These are phyloP conservation scores for Trametes pubescens DNA, from an alignment of 1,284 basidiomycete genomes.

Conservation along the genomic window DNA sequence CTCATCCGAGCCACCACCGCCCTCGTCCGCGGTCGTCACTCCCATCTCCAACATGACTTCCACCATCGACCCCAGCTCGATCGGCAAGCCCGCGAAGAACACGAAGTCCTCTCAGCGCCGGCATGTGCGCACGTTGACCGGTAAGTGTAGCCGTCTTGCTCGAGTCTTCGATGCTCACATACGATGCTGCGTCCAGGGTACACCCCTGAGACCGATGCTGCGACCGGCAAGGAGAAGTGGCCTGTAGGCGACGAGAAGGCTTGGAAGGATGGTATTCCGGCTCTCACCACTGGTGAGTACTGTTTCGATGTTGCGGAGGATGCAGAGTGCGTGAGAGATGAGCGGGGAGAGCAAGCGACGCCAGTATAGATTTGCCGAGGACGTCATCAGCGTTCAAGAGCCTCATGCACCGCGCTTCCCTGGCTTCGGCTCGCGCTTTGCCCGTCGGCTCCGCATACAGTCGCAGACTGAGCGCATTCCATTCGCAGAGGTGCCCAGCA, in stretches of 20 bases:
- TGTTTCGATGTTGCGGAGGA: not conserved
- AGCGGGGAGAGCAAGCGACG: slow-evolving; percentile 1
- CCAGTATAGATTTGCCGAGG: slow-evolving; percentile 11
- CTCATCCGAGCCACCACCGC: not conserved
- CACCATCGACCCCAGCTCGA: slow-evolving; percentile 68
- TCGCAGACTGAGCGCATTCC: not conserved
- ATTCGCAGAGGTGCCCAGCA: slow-evolving; percentile 63
- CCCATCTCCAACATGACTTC: slow-evolving; percentile 50
- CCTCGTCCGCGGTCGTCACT: slow-evolving; percentile 10
- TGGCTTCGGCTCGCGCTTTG: not conserved
- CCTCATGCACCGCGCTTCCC: slow-evolving; percentile 22
- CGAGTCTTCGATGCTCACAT: slow-evolving; percentile 3
- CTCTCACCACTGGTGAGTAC: slow-evolving; percentile 62
- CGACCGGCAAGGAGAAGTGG: slow-evolving; percentile 81
- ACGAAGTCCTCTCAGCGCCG: slow-evolving; percentile 50
- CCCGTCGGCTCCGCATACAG: no score
- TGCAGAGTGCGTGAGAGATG: not conserved
- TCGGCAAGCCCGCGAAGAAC: slow-evolving; percentile 61
- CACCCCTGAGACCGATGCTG: slow-evolving; percentile 74
- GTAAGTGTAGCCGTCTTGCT: slow-evolving; percentile 45
- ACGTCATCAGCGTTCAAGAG: slow-evolving; percentile 28
- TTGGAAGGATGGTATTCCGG: slow-evolving; percentile 77
- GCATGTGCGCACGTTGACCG: slow-evolving; percentile 79
- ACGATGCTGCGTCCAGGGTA: slow-evolving; percentile 60
- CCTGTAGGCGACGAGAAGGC: slow-evolving; percentile 82